phyloP scores from a whole-genome alignment of 2,329 filamentous ascomycete species.

The Trichoderma atroviride region DNA sequence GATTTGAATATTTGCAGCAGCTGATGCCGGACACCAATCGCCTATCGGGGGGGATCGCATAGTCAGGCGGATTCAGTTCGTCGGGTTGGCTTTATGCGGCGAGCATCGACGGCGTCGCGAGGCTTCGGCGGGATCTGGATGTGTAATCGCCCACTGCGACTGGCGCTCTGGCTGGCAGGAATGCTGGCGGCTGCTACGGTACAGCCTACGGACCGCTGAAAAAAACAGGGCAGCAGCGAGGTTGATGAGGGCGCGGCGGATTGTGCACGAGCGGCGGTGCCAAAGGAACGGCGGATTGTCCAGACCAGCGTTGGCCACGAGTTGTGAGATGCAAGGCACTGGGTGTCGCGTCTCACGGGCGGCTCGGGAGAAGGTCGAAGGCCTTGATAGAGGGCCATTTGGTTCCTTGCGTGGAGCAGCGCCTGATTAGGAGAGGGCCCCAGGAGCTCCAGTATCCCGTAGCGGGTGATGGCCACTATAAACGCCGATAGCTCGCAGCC shows the following conservation, averaged over 20 bases:
- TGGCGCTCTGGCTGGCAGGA: not conserved
- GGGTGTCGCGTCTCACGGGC: slow-evolving; percentile 22
- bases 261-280: not conserved
- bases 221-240: not conserved
- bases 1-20: slow-evolving; percentile 27
- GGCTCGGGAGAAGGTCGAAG: slow-evolving; percentile 17
- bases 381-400: not conserved
- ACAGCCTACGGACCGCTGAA: not conserved
- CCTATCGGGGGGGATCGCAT: slow-evolving; percentile 39
- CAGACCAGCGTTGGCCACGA: slow-evolving; percentile 6
- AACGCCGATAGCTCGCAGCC: not conserved
- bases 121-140: slow-evolving; percentile 19
- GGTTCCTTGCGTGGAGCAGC: slow-evolving; percentile 8
- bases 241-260: not conserved
- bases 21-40: slow-evolving; percentile 31
- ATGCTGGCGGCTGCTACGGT: not conserved
- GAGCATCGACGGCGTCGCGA: slow-evolving; percentile 35
- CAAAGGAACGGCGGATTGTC: not conserved
- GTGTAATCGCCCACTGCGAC: slow-evolving; percentile 12
- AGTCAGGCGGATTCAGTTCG: slow-evolving; percentile 35
- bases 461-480: slow-evolving; percentile 10
- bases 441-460: slow-evolving; percentile 19
- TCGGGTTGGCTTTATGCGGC: slow-evolving; percentile 31
- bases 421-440: slow-evolving; percentile 14
- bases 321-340: slow-evolving; percentile 5